Base-by-base conservation (phyloP, 345 rosid genomes). In the Carallia brachiata region DNA sequence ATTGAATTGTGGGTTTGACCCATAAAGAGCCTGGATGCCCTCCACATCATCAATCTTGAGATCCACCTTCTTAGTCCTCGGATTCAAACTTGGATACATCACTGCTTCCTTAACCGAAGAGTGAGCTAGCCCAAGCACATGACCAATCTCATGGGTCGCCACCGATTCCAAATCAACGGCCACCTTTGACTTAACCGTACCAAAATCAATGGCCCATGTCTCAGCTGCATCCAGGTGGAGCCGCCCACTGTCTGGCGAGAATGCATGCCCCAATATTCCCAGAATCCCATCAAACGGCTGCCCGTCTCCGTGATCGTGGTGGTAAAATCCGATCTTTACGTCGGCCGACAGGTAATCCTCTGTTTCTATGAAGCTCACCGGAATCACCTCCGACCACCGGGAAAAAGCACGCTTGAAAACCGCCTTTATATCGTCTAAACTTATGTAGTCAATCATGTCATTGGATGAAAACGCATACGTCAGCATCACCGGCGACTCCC, bases 131-230 rank as follows among this genome's bases (percentile, higher is more conserved):
- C 99, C 97, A 4, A 95, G 78, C 30, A 92, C 69, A 67, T 94
- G 98, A 58, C 98, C 97, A 6, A 94, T 94, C 85, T 94, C 98
- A 68, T 94, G 98, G 3, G 90, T 92, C 7, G 91, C 99, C 77
- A 94, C 98, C 3, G 98, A 91, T 53, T 94, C 98, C 84, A 94
- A 80, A 52, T 94, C 97, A 70, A 94, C 84, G 2, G 97, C 97
- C 56, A 37, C 83, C 69, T n/a, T 80, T 5, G 93, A 91, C 72
- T 73, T 81, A 36, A 52, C 83, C 57, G 58, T 62, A 15, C 68
- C 78, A 23, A 88, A 84, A 40, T 89, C 89, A n/a, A 90, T 73
- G 34, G 86, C 76, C 98, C 97, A 94, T 15, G 81, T 88, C 67
- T 91, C 98, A 4, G 86, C 89, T 53, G 80, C 90, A 70, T 94